These are phyloP conservation scores for Gossypium rotundifolium DNA, from an alignment of 345 rosid species.

Conservation along the genomic window DNA sequence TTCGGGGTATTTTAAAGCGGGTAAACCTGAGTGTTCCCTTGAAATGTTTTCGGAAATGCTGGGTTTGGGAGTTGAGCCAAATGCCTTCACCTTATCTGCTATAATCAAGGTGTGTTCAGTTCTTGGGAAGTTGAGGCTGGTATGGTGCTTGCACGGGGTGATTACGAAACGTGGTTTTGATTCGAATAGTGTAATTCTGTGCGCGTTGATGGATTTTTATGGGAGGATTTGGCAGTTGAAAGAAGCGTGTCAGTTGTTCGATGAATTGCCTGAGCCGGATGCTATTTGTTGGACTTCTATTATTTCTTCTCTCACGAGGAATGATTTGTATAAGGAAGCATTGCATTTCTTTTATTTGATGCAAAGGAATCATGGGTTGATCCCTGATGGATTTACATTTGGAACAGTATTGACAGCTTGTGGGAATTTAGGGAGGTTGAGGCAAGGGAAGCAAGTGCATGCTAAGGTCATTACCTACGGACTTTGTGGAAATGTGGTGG, in stretches of 20 bases:
- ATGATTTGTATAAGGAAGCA: conserved; percentile 51
- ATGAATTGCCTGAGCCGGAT: conserved; percentile 73
- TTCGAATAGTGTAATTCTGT: conserved; percentile 46
- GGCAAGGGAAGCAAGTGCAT: conserved; percentile 78
- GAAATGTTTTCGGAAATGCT: conserved; percentile 62
- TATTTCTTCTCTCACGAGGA: conserved; percentile 60
- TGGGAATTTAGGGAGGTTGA: conserved; percentile 61
- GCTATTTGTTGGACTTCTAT: conserved; percentile 74
- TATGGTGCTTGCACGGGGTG: conserved; percentile 64
- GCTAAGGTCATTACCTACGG: conserved; percentile 51
- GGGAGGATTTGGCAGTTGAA: conserved; percentile 40
- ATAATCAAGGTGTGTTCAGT: conserved; percentile 75
- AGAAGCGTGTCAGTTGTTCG: conserved; percentile 59
- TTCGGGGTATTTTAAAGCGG: conserved; percentile 50
- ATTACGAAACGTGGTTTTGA: conserved; percentile 53
- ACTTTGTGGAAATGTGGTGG: conserved; percentile 48
- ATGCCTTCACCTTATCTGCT: conserved; percentile 66
- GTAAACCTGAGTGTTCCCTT: conserved; percentile 45
- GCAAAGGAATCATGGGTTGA: conserved; percentile 43
- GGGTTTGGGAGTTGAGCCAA: conserved; percentile 58
- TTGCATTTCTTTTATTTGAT: conserved; percentile 44
- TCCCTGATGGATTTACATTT: conserved; percentile 63
- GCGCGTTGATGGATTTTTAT: conserved; percentile 68
- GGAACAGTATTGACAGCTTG: conserved; percentile 79
- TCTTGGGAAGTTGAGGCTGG: conserved; percentile 44